Base-by-base conservation (phyloP, 768 basidiomycete species). In the Macrolepiota dolichaula region DNA sequence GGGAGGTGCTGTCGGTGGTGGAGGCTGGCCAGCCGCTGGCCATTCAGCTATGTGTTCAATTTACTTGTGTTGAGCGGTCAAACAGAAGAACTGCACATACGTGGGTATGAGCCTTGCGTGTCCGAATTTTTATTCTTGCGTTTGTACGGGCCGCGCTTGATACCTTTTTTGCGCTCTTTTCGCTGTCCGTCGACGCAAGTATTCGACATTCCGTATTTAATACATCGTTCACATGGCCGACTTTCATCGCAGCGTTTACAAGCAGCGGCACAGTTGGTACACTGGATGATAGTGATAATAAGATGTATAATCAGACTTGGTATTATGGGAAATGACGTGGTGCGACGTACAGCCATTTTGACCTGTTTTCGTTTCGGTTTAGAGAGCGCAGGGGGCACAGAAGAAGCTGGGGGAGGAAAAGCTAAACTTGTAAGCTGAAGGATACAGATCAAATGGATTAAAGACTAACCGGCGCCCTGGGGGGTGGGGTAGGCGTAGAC, bases 161-260 rank as follows among this genome's bases (percentile, higher is more conserved):
- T 82, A 57, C 92, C 92, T 73, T 91, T 93, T 76, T 93, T 94
- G 63, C 95, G 82, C 73, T 96, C 94, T 76, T 96, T 97, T 69
- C 95, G 84, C 69, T 92, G 89, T 32, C 94, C 94, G 72, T 97
- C 95, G 58, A 89, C 77, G 73, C 95, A 97, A 57, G 87, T 81
- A 10, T 81, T 81, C 2, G 84, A 76, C 56, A 94, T 83, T 65
- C 91, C 92, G 72, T 96, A 96, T 74, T 94, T 95, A 68, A 88
- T 79, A 66, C 95, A 97, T 36, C 95, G 87, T 62, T 89, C 87
- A 71, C 95, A 97, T 25, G 95, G 95, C 47, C 95, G 86, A 65
- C 79, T 82, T 64, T 94, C 92, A 72, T 94, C 90, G 71, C 92
- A 94, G 65, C 92, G 91, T 73, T 94, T 94, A 77, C 92, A 94